These are phyloP conservation scores for Corylus americana DNA, from an alignment of 306 rosid genomes.

Conservation along the genomic window DNA sequence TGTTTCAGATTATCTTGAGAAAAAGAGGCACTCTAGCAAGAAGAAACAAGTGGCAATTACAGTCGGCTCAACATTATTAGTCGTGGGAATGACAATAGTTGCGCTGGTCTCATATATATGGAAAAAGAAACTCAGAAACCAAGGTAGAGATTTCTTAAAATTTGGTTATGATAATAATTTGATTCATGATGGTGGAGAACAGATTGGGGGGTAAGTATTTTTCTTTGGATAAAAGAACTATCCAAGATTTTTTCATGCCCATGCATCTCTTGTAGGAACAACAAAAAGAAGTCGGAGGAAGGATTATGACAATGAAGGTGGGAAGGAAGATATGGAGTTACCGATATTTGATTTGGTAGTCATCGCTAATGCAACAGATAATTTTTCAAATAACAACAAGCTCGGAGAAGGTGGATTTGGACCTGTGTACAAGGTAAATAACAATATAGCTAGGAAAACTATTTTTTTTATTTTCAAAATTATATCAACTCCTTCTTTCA, in stretches of 20 bases:
- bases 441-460: not conserved
- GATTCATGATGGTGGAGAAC: not conserved
- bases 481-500: slow-evolving; percentile 5
- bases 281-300: not conserved
- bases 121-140: not conserved
- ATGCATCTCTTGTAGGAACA: not conserved
- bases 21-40: not conserved
- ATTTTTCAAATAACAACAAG: slow-evolving; percentile 46
- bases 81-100: not conserved
- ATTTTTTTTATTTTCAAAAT: not conserved
- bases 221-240: not conserved
- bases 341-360: slow-evolving; percentile 39
- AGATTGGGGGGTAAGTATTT: not conserved
- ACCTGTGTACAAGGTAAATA: slow-evolving; percentile 51
- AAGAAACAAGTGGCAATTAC: not conserved
- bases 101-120: not conserved
- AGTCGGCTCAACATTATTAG: not conserved
- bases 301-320: not conserved
- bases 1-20: not conserved
- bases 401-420: slow-evolving; percentile 77
- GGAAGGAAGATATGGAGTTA: slow-evolving; percentile 46
- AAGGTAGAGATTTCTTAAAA: not conserved
- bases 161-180: not conserved
- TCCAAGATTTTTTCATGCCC: not conserved
- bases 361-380: slow-evolving; percentile 42